A percentile compares a stretch with the other conserved stretches of the same genome.
phyloP scores from a whole-genome alignment of 2,329 filamentous ascomycete species.

The Dactylellina parvicollis region DNA sequence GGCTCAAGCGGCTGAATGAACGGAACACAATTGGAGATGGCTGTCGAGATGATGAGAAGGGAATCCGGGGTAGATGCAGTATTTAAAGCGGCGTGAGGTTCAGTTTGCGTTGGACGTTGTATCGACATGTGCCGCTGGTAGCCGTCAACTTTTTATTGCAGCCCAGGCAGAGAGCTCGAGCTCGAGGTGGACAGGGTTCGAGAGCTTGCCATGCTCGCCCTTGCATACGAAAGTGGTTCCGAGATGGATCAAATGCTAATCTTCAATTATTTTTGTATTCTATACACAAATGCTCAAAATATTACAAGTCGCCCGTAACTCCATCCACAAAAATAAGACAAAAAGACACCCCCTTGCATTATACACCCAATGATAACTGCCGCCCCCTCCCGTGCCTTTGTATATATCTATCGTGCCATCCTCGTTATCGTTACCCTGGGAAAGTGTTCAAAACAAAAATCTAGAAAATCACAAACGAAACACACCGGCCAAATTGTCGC shows the following conservation, averaged over 20 bases:
- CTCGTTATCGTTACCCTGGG: background rate
- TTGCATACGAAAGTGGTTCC: too few species aligned
- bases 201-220: too few species aligned
- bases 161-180: background rate
- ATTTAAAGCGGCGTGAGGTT: conserved; percentile 19
- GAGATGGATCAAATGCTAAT: too few species aligned
- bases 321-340: too few species aligned
- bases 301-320: too few species aligned
- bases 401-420: background rate
- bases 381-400: background rate
- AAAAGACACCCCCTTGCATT: too few species aligned
- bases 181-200: background rate
- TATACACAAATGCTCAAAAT: too few species aligned
- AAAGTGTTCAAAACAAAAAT: background rate
- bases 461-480: background rate
- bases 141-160: conserved; percentile 17
- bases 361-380: too few species aligned
- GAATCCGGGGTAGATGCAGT: conserved; percentile 29
- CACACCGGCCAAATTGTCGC: background rate
- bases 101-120: conserved; percentile 22
- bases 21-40: background rate
- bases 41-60: background rate
- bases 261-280: too few species aligned
- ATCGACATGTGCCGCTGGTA: conserved; percentile 37
- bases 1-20: background rate